Percentiles rank a stretch among this genome's conserved stretches.
Evolutionary conservation across 1,284 basidiomycete genomes (phyloP).

Genomic region (Trichosporon faecale): DNA sequence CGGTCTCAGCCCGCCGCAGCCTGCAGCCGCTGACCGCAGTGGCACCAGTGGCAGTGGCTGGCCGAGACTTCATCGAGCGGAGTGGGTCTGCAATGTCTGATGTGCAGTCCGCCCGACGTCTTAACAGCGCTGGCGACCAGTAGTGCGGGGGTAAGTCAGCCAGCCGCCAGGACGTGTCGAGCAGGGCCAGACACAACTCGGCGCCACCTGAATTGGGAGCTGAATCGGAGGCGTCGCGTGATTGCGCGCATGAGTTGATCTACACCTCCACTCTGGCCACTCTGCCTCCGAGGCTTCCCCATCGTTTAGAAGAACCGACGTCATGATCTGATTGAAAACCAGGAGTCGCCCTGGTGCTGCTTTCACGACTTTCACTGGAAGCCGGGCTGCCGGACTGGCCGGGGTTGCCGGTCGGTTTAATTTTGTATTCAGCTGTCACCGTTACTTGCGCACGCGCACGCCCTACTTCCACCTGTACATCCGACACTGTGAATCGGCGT

Average conservation of each 20-base stretch:
- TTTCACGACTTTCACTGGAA: background rate
- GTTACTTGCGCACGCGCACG: background rate
- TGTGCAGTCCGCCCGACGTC: background rate
- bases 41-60: background rate
- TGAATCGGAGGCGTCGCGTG: background rate
- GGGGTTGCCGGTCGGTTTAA: background rate
- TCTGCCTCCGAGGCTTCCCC: background rate
- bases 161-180: background rate
- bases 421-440: background rate
- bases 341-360: too few species aligned
- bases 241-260: slow-evolving; percentile 1
- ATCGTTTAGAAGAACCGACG: background rate
- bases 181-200: background rate
- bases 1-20: background rate
- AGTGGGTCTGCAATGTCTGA: background rate
- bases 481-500: background rate
- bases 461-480: background rate
- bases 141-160: background rate
- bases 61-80: background rate
- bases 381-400: too few species aligned
- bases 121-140: background rate
- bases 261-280: background rate
- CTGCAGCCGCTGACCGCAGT: background rate
- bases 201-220: background rate
- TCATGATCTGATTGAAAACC: background rate